Base-by-base conservation (phyloP, 139 green algal genomes). In the Chlorella sp. region DNA sequence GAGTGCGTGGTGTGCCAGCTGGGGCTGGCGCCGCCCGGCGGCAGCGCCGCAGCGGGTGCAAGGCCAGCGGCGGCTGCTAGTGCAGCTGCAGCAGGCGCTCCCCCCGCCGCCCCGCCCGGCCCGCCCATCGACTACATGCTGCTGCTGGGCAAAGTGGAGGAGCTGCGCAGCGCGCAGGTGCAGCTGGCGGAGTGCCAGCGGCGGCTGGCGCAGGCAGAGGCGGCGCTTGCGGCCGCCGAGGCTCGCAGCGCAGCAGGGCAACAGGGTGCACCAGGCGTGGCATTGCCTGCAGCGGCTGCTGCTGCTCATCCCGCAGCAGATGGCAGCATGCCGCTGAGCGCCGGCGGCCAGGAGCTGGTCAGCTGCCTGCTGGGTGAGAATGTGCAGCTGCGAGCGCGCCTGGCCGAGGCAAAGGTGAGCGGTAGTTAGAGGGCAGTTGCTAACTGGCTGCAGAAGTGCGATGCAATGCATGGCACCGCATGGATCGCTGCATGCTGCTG, bases 101-200 rank as follows among this genome's bases (percentile, higher is more conserved):
- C 23, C 20, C 30, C 72, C 44, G 15, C 28, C 30, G 70, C 39
- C 25, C 13, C 39, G 1, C 21, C 39, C 11, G 7, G 20, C 20
- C 23, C 18, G 1, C 18, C 34, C 44, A 63, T 82, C 7, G 76
- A 82, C 60, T 38, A 72, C 60, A 72, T 83, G 78, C 39, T 75
- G 62, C 62, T 83, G 38, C 63, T 74, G 28, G 41, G 39, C 9
- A 83, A 83, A 60, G 36, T 65, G 74, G 83, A 80, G 57, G 57
- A 72, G 25, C 21, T 79, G 18, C 51, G 88, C 9, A 30, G 70
- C 80, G 86, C 92, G 67, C 92, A 93, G 32, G 85, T 88, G 23
- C 88, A 95, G 36, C 92, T 94, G 6, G 88, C 95, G 70, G 87
- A 91, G 3, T 92, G 90, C 55, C 90, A 96, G 28, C 86, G 69